Base-by-base conservation (phyloP, 169 alveolate genomes). In the Plasmodium chabaudi region DNA sequence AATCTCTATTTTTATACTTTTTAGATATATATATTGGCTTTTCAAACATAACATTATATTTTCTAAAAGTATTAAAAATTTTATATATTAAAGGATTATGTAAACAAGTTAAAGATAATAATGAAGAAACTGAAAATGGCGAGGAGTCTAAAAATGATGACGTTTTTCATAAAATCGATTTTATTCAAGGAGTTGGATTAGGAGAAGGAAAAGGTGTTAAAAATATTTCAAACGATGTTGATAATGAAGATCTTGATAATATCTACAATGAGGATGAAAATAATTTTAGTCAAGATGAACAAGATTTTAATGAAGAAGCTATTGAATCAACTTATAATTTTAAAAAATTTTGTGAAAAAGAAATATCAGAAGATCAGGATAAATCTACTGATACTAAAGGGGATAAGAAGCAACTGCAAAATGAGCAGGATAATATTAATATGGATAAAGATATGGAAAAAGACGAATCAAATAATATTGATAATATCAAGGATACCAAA, bases 121-220 rank as follows among this genome's bases (percentile, higher is more conserved):
- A 92, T 9, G 87, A 94, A 15, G 77, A 91, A 34, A 94, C 93
- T 21, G 94, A 91, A n/a, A 87, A 91, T 9, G 88, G 72, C 4
- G 92, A 93, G 21, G 91, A 91, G 10, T 75, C 92, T 44, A 91
- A 94, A 51, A 93, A 95, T 27, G 82, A 93, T 60, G 95, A 96
- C 2, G 88, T 88, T 15, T 89, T 93, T 25, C 93, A 92, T 9
- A 88, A 93, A 21, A 94, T 90, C 21, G 92, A 94, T 51, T 71
- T 88, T 67, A 88, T 93, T 2, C 86, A 94, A 55, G 94, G 95
- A 23, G 72, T 93, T 13, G 94, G 94, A 12, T 93, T 92, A 51
- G 96, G 95, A 25, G 92, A 93, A 46, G 93, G 94, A 21, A 89
- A 92, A 69, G 95, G 94, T 46, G 68, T 90, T 49, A 94, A 92